phyloP scores from a whole-genome alignment of 202 grass and related monocot species.

The Panicum hallii region DNA sequence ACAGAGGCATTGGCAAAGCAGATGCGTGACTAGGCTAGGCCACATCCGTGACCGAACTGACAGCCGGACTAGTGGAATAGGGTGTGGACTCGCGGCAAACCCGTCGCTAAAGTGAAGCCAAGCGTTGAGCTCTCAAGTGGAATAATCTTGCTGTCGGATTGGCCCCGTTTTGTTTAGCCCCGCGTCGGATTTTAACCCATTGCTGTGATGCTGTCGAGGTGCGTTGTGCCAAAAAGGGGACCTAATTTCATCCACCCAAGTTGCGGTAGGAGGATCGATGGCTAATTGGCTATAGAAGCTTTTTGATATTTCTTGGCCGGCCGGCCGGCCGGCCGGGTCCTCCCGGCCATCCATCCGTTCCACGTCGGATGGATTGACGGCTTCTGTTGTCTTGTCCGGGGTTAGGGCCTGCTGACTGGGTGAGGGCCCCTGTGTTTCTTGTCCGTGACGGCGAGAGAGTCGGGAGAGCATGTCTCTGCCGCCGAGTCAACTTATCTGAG shows the following conservation, averaged over 20 bases:
- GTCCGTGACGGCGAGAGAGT: neutral
- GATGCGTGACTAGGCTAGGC: neutral
- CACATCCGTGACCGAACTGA: constrained; percentile 23
- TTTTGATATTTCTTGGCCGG: constrained; percentile 34
- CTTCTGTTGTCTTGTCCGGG: constrained; percentile 26
- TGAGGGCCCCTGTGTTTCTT: constrained; percentile 24
- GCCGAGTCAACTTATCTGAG: constrained; percentile 40
- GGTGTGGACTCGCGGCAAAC: constrained; percentile 10
- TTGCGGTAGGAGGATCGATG: constrained; percentile 19
- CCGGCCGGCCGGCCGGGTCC: neutral
- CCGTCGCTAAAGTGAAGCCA: neutral
- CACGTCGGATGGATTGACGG: constrained; percentile 50
- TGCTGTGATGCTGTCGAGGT: neutral
- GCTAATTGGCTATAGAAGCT: neutral
- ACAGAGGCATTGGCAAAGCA: neutral
- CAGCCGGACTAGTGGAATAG: constrained; percentile 14
- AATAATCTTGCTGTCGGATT: constrained; percentile 35
- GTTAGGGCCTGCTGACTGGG: neutral
- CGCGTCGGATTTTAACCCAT: neutral
- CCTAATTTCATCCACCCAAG: constrained; percentile 53
- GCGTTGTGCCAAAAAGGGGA: constrained; percentile 42
- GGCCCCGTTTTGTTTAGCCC: neutral
- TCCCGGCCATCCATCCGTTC: constrained; percentile 23
- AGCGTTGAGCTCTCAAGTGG: constrained; percentile 20
- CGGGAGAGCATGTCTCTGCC: neutral